Percentiles rank a stretch among this genome's conserved stretches.
Evolutionary conservation across 116 monocot genomes (phyloP).

Genomic region (Zostera marina): DNA sequence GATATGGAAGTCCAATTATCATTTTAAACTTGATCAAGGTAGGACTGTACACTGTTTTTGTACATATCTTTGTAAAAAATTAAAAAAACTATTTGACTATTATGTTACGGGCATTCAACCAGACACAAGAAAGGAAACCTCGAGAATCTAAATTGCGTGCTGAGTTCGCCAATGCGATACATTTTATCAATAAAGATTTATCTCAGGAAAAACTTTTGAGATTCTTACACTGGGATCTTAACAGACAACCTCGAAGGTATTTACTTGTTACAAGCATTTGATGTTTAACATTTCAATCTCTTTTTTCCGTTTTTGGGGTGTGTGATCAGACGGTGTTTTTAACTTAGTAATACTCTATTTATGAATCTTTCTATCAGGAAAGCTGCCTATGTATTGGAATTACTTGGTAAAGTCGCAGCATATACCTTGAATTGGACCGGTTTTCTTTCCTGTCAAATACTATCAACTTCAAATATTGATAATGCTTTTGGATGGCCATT

Average conservation of each 20-base stretch:
- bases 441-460: no score
- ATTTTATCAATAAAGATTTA: conserved; percentile 54
- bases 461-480: background rate
- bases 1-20: conserved; percentile 89
- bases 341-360: no score
- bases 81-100: background rate
- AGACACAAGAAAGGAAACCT: conserved; percentile 69
- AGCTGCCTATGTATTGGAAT: no score
- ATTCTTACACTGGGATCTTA: conserved; percentile 90
- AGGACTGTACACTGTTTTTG: background rate
- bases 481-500: background rate
- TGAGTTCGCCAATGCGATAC: conserved; percentile 76
- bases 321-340: no score
- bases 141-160: conserved; percentile 68
- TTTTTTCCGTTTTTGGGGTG: no score
- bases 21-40: conserved; percentile 89
- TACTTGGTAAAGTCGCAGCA: no score
- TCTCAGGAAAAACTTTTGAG: conserved; percentile 43
- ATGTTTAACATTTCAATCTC: background rate
- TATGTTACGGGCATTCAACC: background rate
- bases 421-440: no score
- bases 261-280: background rate
- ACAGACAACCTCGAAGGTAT: conserved; percentile 58
- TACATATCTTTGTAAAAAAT: background rate
- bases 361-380: no score